Base-by-base conservation (phyloP, 768 basidiomycete genomes). In the Cyathus striatus region DNA sequence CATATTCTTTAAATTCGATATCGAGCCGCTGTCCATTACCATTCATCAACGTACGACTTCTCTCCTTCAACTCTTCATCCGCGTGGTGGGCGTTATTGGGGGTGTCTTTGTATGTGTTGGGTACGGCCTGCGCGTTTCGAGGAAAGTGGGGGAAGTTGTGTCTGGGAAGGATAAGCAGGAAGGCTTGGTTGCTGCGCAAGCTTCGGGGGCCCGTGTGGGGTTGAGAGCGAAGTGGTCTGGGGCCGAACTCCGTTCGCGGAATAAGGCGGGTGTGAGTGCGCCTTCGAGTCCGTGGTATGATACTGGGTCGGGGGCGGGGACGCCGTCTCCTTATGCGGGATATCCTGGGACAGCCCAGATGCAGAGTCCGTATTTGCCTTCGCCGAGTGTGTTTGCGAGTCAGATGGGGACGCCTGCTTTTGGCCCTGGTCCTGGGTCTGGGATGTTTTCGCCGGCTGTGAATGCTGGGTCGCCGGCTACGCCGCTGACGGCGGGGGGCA, bases 1-100 rank as follows among this genome's bases (percentile, higher is more conserved):
- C 13, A 95, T 98, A 58, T 97, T 95, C 73, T 96, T 97, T 84
- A 96, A 97, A 64, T 97, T 91, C 60, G 94, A 99, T 45, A 66
- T 97, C 26, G 95, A 99, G 57, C 92, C 94, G 1, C 76, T 98
- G 64, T 72, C 78, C 18, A 73, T 98, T 46, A 85, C 81, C 0
- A 81, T 97, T 42, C 78, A 87, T 54, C 93, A 98, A 64, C 80
- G 92, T 14, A 97, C 95, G 16, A 91, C 86, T 0, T 72, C 79
- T 1, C 65, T 99, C 40, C 55, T 84, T 3, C 86, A 94, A 50
- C 76, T 99, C 42, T 55, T 96, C 49, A 86, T 97, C 48, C 75
- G 86, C 39, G 82, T 80, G 50, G 84, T 88, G 5, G 95, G 95
- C n/a, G 95, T 97, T 38, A 73, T 99, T 22, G 95, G 95, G 10